phyloP scores from a whole-genome alignment of 768 basidiomycete species.

The Xerocomellus dryophilus region DNA sequence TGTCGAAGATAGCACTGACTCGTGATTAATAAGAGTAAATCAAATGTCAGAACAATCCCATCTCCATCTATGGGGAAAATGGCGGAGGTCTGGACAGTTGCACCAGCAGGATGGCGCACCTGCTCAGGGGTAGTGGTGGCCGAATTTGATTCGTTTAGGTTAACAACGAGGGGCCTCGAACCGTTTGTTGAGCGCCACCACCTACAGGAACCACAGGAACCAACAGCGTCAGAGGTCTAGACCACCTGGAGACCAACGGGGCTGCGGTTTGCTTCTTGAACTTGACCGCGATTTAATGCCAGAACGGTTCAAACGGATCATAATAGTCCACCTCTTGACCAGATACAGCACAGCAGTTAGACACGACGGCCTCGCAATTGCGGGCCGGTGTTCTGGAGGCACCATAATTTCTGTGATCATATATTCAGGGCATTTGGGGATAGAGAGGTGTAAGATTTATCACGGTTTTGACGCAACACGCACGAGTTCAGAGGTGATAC shows the following conservation, averaged over 20 bases:
- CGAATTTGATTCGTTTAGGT: neutral
- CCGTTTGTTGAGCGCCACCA: neutral
- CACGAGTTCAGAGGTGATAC: neutral
- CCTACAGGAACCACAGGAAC: constrained; percentile 3
- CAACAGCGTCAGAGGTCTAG: constrained; percentile 1
- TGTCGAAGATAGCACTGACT: neutral
- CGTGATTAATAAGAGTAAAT: neutral
- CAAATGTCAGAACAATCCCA: too few species aligned
- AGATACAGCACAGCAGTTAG: neutral
- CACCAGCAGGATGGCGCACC: neutral
- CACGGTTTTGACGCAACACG: neutral
- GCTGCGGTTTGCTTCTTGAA: neutral
- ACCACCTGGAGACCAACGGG: neutral
- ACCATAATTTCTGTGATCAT: neutral
- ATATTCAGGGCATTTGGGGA: neutral
- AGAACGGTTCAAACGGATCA: neutral
- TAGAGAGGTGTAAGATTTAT: neutral
- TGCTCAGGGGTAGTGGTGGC: neutral
- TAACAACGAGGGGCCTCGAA: constrained; percentile 6
- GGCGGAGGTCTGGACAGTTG: constrained; percentile 9
- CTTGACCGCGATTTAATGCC: neutral
- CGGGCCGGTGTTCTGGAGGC: neutral
- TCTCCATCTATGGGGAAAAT: too few species aligned
- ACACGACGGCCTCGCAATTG: neutral
- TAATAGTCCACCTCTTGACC: neutral